phyloP scores from a whole-genome alignment of 2,329 filamentous ascomycete genomes.

The Diaporthe citri region DNA sequence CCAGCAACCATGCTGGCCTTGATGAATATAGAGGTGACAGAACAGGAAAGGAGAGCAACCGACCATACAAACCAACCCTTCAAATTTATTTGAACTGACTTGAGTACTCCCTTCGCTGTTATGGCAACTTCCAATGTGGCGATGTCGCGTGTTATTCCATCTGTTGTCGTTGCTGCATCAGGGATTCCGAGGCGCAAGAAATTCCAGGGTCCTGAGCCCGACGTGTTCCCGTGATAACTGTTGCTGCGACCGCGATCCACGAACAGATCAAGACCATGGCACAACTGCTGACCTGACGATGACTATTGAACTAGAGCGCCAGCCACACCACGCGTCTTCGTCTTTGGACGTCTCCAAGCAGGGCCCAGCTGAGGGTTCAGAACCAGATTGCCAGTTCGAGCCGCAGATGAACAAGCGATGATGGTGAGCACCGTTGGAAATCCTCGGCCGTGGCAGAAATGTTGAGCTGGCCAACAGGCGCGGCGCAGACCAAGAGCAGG shows the following conservation, averaged over 20 bases:
- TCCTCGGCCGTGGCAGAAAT: neutral
- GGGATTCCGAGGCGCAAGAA: neutral
- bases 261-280: neutral
- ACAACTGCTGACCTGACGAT: neutral
- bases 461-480: neutral
- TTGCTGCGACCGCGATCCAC: neutral
- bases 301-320: neutral
- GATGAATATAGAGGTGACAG: no score
- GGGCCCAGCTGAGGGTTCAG: no score
- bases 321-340: neutral
- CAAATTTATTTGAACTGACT: neutral
- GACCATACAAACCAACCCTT: neutral
- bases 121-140: no score
- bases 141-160: neutral
- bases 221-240: neutral
- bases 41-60: neutral
- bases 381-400: neutral
- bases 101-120: no score
- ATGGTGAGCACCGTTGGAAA: neutral
- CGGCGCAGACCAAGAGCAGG: no score
- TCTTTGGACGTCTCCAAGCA: neutral
- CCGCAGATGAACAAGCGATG: no score
- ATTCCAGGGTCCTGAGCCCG: neutral
- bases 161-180: neutral
- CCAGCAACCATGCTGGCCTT: neutral